Base-by-base conservation (phyloP, 192 early-diverging fungal species). In the Phycomyces blakesleeanus region DNA sequence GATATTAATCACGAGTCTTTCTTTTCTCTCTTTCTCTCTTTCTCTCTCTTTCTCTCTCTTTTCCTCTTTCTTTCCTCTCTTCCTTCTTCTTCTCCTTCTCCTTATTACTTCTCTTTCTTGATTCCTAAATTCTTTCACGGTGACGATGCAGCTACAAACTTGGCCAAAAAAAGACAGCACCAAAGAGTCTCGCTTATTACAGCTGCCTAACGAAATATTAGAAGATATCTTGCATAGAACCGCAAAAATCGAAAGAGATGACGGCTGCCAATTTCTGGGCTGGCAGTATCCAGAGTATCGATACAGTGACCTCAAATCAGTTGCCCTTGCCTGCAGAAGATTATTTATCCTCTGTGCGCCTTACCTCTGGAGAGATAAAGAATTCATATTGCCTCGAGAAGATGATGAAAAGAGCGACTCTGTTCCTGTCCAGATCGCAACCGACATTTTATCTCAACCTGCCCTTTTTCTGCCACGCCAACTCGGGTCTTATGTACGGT, bases 271-370 rank as follows among this genome's bases (percentile, higher is more conserved):
- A 29, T 68, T 74, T 27, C 44, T 60, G 22, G 63, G 72, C 24
- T 74, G 72, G 72, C 67, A 53, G 27, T 69, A 74, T 69, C 72
- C 72, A 14, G 63, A 74, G 37, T 54, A 69, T 47, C 38, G 37
- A 25, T 69, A 65, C 34, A n/a, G 20, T 6, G 51, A 68, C 5
- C 50, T 74, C 38, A 68, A 65, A 34, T 42, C 40, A 14, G 21
- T 74, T 20, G 65, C 67, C 34, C 55, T 64, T n/a, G 52, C 63
- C 16, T 74, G 72, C 16, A 56, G 63, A 27, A 20, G 42, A 20
- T 38, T 69, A 7, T 74, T 69, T 52, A 26, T 69, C 15, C 21
- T 74, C 8, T 60, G 62, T 24, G 57, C 67, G 20, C 72, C 72
- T 1, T 69, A 51, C 29, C 54, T 74, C 12, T 74, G 72, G 72